Base-by-base conservation (phyloP, 164 flowering plant genomes). In the Annona cherimola region DNA sequence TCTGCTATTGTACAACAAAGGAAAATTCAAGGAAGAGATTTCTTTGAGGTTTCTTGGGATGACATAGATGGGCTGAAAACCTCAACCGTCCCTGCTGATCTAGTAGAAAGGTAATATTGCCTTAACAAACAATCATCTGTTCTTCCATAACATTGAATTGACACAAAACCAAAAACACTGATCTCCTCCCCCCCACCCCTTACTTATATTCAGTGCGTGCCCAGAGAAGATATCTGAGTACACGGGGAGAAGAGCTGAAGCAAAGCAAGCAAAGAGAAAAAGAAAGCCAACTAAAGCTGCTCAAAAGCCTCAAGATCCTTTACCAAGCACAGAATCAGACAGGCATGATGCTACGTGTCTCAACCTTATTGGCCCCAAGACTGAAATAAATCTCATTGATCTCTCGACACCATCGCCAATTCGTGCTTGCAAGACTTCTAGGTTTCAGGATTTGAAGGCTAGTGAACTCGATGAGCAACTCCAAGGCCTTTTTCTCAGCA, bases 41-140 rank as follows among this genome's bases (percentile, higher is more conserved):
- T 87, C 76, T 92, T 80, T 73, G 94, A 92, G 85, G 98, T 95
- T 71, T 77, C 89, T 14, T 95, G 98, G 99, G 87, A 85, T 68
- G 81, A 78, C 0, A 42, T 81, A 3, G 86, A 85, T 71, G 90
- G 91, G 39, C 85, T 90, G 67, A 65, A 82, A 76, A 71, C 87
- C 62, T 92, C 97, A 35, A 63, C 83, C 55, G 88, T 95, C 45
- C 94, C 98, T 20, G 91, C 90, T 66, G 92, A 89, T 79, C 89
- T 91, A 42, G 66, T 94, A 57, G 79, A 87, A 74, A 84, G 98
- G 99, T 90, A 82, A 39, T 61, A 60, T 40, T 5, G 14, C 9
- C 14, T 50, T 12, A 8, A 2, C 14, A 50, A 50, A 26, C 35
- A 26, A 26, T 26, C 35, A 1, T 26, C 35, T 26, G 35, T 26